phyloP scores from a whole-genome alignment of 345 rosid species.

The Murraya paniculata region DNA sequence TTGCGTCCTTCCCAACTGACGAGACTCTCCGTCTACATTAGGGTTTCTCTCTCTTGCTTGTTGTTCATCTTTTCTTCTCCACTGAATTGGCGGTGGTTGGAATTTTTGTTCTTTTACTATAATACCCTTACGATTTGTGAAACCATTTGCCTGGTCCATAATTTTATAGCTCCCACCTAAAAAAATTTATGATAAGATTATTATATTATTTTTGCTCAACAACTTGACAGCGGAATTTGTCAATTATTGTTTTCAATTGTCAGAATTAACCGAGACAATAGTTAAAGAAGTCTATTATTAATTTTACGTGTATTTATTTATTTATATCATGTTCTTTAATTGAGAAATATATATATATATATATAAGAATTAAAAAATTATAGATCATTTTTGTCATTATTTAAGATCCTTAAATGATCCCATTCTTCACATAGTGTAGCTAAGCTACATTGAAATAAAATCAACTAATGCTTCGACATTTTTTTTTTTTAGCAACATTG shows the following conservation, averaged over 20 bases:
- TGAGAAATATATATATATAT: neutral
- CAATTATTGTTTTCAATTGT: neutral
- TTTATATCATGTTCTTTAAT: neutral
- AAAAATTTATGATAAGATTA: neutral
- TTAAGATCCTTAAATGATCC: neutral
- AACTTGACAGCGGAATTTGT: neutral
- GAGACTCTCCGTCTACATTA: constrained; percentile 34
- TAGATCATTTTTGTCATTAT: neutral
- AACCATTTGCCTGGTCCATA: neutral
- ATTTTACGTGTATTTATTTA: neutral
- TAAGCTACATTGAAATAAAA: neutral
- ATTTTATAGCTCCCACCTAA: neutral
- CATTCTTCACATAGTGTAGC: neutral
- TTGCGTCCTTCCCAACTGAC: constrained; percentile 18
- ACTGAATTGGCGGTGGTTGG: constrained; percentile 34
- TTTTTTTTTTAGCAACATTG: neutral
- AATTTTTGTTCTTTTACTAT: neutral
- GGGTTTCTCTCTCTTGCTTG: constrained; percentile 30
- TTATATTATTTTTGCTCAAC: neutral
- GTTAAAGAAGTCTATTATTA: too few relatives aligned
- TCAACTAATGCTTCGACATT: neutral
- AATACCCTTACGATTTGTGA: neutral
- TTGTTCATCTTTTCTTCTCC: constrained; percentile 13
- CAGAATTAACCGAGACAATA: too few relatives aligned
- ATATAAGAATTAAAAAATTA: neutral